These are phyloP conservation scores for Friedmanniomyces simplex DNA, from an alignment of 495 filamentous ascomycete genomes.

Conservation along the genomic window DNA sequence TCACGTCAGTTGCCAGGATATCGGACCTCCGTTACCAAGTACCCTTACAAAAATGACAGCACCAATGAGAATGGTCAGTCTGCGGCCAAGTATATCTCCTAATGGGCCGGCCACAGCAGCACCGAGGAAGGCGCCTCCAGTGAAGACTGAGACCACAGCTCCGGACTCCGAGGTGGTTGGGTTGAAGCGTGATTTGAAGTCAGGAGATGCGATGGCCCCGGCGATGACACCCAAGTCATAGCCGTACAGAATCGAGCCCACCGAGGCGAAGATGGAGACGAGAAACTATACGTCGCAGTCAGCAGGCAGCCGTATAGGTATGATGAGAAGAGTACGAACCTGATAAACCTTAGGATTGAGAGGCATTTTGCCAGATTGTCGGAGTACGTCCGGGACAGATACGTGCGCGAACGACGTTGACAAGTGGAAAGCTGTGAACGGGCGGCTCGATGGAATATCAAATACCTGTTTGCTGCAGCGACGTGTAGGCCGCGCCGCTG, in stretches of 20 bases:
- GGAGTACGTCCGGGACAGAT: too few relatives aligned
- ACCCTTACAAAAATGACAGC: too few relatives aligned
- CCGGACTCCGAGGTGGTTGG: slow-evolving; percentile 48
- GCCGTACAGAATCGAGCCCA: slow-evolving; percentile 33
- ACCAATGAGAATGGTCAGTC: too few relatives aligned
- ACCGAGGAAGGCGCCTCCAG: slow-evolving; percentile 50
- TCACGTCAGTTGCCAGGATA: too few relatives aligned
- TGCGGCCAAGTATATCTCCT: slow-evolving; percentile 38
- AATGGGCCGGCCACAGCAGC: slow-evolving; percentile 41
- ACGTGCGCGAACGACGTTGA: too few relatives aligned
- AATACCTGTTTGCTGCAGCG: too few relatives aligned
- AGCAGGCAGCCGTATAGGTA: neutral
- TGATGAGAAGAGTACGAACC: neutral
- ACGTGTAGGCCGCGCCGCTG: too few relatives aligned
- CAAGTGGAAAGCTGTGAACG: too few relatives aligned
- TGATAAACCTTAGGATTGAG: slow-evolving; percentile 37
- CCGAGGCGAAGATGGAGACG: slow-evolving; percentile 31
- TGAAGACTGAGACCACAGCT: slow-evolving; percentile 60
- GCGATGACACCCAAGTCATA: slow-evolving; percentile 37
- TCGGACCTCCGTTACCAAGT: slow-evolving; percentile 38
- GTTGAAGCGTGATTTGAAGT: slow-evolving; percentile 41
- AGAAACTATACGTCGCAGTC: slow-evolving; percentile 29
- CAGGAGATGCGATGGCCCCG: slow-evolving; percentile 27
- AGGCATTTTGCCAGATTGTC: too few relatives aligned
- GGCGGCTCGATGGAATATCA: too few relatives aligned